Evolutionary conservation across 108 stramenopile species (phyloP).

Genomic region (Conticribra weissflogii): DNA sequence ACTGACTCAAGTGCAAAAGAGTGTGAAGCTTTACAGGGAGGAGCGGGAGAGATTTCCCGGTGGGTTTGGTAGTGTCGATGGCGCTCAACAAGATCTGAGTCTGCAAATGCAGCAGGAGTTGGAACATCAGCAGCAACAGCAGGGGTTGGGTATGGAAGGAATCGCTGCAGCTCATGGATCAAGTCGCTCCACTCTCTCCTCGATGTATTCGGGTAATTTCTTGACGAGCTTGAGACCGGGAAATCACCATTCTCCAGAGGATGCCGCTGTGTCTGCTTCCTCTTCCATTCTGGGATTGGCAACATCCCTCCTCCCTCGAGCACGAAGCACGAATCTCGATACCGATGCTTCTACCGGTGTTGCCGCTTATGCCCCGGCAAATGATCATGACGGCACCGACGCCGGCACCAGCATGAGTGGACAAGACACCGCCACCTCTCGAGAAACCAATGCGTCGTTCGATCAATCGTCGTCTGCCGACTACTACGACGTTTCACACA

Average conservation of each 20-base stretch:
- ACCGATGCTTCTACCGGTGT: background rate
- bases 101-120: background rate
- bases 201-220: too few relatives aligned
- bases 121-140: background rate
- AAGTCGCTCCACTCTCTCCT: too few relatives aligned
- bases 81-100: background rate
- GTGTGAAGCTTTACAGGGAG: background rate
- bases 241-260: too few relatives aligned
- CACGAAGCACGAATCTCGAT: background rate
- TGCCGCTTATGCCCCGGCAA: background rate
- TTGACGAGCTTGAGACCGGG: too few relatives aligned
- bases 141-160: slow-evolving; percentile 1
- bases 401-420: background rate
- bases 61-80: slow-evolving; percentile 8
- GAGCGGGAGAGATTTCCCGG: slow-evolving; percentile 17
- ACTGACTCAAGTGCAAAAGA: background rate
- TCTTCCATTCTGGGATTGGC: background rate
- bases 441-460: background rate
- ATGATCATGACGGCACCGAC: background rate
- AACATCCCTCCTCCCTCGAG: background rate
- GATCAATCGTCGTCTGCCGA: background rate
- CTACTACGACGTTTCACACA: background rate
- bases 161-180: too few relatives aligned
- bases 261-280: too few relatives aligned
- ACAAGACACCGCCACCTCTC: background rate